These are phyloP conservation scores for Elaeagnus macrophylla DNA, from an alignment of 306 rosid species.

Conservation along the genomic window DNA sequence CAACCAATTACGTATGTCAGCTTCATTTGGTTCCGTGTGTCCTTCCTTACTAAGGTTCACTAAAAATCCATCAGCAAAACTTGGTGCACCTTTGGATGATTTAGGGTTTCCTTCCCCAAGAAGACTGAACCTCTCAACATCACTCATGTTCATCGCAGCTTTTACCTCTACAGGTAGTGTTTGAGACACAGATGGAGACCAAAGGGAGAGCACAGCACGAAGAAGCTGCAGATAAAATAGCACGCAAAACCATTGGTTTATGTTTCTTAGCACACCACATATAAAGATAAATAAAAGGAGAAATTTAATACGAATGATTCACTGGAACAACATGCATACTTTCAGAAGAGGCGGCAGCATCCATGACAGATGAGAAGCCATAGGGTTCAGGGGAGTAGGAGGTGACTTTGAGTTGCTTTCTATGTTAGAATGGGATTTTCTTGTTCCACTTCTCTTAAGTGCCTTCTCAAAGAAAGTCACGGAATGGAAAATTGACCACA, in stretches of 20 bases:
- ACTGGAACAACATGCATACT: conserved; percentile 37
- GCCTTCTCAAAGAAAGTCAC: conserved; percentile 95
- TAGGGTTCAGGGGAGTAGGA: conserved; percentile 57
- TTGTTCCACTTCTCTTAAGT: conserved; percentile 87
- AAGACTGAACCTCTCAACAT: conserved; percentile 68
- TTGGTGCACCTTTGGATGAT: conserved; percentile 40
- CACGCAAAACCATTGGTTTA: background rate
- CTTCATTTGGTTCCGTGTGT: conserved; percentile 49
- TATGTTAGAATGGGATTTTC: conserved; percentile 47
- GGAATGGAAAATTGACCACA: conserved; percentile 92
- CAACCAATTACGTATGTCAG: conserved; percentile 83
- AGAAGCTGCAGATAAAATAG: conserved; percentile 60
- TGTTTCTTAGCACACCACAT: conserved; percentile 13
- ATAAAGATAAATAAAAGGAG: conserved; percentile 15
- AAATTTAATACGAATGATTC: conserved; percentile 22
- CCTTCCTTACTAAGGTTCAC: conserved; percentile 52
- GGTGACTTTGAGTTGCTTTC: conserved; percentile 42
- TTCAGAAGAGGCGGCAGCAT: conserved; percentile 92
- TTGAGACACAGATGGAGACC: conserved; percentile 72
- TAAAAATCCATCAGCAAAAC: conserved; percentile 43
- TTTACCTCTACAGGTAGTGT: conserved; percentile 67
- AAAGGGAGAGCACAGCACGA: conserved; percentile 73
- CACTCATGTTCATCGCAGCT: conserved; percentile 82
- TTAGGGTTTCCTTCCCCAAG: conserved; percentile 89
- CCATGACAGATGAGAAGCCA: conserved; percentile 89